phyloP scores from a whole-genome alignment of 2,329 filamentous ascomycete species.

The Phialophora verrucosa region DNA sequence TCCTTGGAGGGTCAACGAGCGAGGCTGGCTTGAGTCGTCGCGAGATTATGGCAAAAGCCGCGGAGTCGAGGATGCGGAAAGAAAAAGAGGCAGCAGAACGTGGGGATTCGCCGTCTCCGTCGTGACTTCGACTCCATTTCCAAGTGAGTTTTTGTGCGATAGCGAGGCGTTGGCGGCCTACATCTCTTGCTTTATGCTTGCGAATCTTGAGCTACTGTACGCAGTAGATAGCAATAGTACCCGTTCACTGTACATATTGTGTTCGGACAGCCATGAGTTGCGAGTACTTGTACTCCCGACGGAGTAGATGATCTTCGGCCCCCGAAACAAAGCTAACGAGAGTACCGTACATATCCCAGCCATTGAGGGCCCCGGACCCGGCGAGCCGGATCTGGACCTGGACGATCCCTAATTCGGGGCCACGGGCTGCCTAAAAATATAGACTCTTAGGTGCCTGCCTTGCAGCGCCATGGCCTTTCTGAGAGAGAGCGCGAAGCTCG shows the following conservation, averaged over 20 bases:
- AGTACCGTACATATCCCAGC: not conserved
- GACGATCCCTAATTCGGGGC: not conserved
- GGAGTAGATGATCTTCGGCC: not conserved
- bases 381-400: not conserved
- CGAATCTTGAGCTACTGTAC: not conserved
- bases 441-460: not conserved
- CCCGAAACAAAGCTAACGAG: not conserved
- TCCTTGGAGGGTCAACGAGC: slow-evolving; percentile 63
- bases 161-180: slow-evolving; percentile 18
- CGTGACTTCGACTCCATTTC: not conserved
- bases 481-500: not conserved
- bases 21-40: slow-evolving; percentile 66
- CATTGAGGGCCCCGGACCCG: not conserved
- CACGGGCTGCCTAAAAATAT: not conserved
- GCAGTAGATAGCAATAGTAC: not conserved
- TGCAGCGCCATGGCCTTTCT: not conserved
- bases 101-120: slow-evolving; percentile 23
- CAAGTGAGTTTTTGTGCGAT: not conserved
- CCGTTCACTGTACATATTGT: not conserved
- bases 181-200: not conserved
- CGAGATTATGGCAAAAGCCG: slow-evolving; percentile 71
- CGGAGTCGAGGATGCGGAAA: slow-evolving; percentile 45
- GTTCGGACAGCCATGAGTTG: not conserved
- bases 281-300: not conserved
- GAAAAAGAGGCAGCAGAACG: slow-evolving; percentile 18